A percentile compares a stretch with the other conserved stretches of the same genome.
phyloP scores from a whole-genome alignment of 805 yeast species.

The Cyberlindnera sargentensis region DNA sequence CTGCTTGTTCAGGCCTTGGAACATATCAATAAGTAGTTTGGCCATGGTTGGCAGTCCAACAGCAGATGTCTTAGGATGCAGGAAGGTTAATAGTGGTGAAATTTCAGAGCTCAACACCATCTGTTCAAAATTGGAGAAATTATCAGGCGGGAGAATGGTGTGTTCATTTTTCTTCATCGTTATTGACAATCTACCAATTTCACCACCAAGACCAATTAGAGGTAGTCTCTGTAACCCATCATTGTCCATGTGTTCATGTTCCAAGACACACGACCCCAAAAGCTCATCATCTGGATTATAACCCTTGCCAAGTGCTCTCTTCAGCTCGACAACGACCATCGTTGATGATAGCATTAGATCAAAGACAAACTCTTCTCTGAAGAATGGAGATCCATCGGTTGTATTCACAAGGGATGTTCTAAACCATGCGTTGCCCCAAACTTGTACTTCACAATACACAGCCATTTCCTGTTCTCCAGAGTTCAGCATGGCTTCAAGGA shows the following conservation, averaged over 20 bases:
- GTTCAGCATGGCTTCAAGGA: slow-evolving; percentile 58
- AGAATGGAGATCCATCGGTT: slow-evolving; percentile 52
- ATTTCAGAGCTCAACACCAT: slow-evolving; percentile 50
- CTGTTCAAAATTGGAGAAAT: slow-evolving; percentile 56
- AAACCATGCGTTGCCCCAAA: slow-evolving; percentile 75
- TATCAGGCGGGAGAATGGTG: slow-evolving; percentile 51
- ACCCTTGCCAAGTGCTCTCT: slow-evolving; percentile 17
- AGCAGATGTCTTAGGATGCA: slow-evolving; percentile 22
- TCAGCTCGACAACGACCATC: slow-evolving; percentile 43
- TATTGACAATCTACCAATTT: slow-evolving; percentile 52
- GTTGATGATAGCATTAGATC: slow-evolving; percentile 48
- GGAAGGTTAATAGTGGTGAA: slow-evolving; percentile 43
- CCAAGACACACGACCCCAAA: slow-evolving; percentile 14
- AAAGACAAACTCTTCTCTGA: slow-evolving; percentile 74
- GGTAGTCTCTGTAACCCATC: slow-evolving; percentile 29
- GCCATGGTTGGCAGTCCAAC: slow-evolving; percentile 48
- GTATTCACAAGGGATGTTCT: slow-evolving; percentile 56
- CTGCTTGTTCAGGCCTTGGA: slow-evolving; percentile 62
- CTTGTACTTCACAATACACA: slow-evolving; percentile 61
- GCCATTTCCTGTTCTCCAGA: slow-evolving; percentile 9
- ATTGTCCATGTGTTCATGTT: slow-evolving; percentile 15
- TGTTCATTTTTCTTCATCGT: slow-evolving; percentile 44
- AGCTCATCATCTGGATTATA: slow-evolving; percentile 30
- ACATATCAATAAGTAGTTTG: slow-evolving; percentile 59
- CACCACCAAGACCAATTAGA: slow-evolving; percentile 33